Evolutionary conservation across 1,284 basidiomycete species (phyloP).

Genomic region (Garcileccinum viscosum): DNA sequence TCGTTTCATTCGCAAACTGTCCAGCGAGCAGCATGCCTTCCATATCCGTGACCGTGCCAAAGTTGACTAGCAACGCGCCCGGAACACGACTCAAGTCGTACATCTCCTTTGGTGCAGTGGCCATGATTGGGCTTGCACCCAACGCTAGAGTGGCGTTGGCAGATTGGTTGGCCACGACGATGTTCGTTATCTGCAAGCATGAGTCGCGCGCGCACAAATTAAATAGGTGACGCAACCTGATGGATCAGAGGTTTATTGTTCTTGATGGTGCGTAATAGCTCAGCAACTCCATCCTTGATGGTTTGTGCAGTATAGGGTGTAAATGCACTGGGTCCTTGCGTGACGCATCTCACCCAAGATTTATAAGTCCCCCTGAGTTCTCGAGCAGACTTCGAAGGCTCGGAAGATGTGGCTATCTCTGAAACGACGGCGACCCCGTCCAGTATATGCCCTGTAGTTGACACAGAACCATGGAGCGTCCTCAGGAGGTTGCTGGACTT

Average conservation of each 20-base stretch:
- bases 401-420: conserved; percentile 77
- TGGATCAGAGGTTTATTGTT: conserved; percentile 75
- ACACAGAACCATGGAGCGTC: conserved; percentile 74
- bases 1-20: conserved; percentile 68
- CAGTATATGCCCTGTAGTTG: conserved; percentile 59
- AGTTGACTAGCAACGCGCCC: conserved; percentile 84
- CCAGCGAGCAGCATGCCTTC: conserved; percentile 88
- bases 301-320: conserved; percentile 31
- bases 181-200: conserved; percentile 81
- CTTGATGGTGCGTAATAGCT: conserved; percentile 59
- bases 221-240: conserved; percentile 57
- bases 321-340: conserved; percentile 27
- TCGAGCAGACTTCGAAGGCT: conserved; percentile 67
- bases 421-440: conserved; percentile 92
- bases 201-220: conserved; percentile 5
- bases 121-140: conserved; percentile 94
- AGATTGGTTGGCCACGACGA: conserved; percentile 88
- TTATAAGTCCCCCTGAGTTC: conserved; percentile 52
- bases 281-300: conserved; percentile 45
- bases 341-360: conserved; percentile 44
- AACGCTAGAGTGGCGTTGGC: conserved; percentile 92
- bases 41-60: conserved; percentile 80
- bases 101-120: conserved; percentile 83
- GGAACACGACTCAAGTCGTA: conserved; percentile 76
- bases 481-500: conserved; percentile 77